phyloP scores from a whole-genome alignment of 2,329 filamentous ascomycete genomes.

The Calonectria leucothoes region DNA sequence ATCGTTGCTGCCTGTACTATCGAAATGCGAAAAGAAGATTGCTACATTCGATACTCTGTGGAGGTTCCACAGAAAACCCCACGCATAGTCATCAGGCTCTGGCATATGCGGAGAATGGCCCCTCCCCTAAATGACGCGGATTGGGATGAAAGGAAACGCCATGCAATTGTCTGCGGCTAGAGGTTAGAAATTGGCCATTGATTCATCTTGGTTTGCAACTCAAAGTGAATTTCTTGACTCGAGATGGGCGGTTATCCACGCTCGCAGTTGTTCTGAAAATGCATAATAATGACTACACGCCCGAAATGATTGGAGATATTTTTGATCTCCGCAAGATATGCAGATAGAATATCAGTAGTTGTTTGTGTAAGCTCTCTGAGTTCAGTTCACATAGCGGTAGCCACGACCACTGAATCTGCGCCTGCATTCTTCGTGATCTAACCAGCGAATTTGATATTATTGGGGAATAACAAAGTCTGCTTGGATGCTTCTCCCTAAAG shows the following conservation, averaged over 20 bases:
- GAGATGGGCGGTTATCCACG: slow-evolving; percentile 21
- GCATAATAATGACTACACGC: slow-evolving; percentile 29
- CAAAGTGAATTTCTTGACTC: too few relatives aligned
- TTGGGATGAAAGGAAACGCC: slow-evolving; percentile 14
- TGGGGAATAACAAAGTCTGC: slow-evolving; percentile 23
- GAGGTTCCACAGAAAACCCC: slow-evolving; percentile 23
- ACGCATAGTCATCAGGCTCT: slow-evolving; percentile 18
- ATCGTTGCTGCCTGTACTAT: background rate
- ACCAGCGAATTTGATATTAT: slow-evolving; percentile 21
- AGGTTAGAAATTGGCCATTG: background rate
- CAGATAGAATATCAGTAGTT: slow-evolving; percentile 47
- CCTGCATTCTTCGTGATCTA: background rate
- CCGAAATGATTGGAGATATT: slow-evolving; percentile 2
- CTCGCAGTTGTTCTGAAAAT: slow-evolving; percentile 26
- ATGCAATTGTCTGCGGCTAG: slow-evolving; percentile 12
- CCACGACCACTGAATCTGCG: slow-evolving; percentile 4
- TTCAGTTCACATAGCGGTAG: slow-evolving; percentile 23
- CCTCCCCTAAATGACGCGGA: slow-evolving; percentile 16
- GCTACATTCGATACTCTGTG: slow-evolving; percentile 3
- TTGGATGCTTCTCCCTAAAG: slow-evolving; percentile 29
- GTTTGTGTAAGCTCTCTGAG: slow-evolving; percentile 23
- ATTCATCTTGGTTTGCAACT: background rate
- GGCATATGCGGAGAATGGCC: background rate
- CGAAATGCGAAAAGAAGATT: background rate
- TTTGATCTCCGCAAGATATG: slow-evolving; percentile 48